Base-by-base conservation (phyloP, 768 basidiomycete species). In the Russula foetens region DNA sequence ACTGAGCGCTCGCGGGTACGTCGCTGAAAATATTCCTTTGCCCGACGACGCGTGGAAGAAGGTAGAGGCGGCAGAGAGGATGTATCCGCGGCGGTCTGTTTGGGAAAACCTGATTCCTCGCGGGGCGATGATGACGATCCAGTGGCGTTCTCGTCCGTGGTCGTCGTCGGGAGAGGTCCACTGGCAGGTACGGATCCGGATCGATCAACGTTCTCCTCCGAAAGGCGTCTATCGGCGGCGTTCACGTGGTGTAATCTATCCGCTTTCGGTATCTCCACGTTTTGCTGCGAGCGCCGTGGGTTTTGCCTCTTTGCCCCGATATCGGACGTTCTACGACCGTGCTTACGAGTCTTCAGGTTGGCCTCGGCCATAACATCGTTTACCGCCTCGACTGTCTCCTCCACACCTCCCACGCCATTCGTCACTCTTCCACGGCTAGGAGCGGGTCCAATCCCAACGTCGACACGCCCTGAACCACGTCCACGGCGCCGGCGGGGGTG, bases 1-100 rank as follows among this genome's bases (percentile, higher is more conserved):
- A 53, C 56, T 4, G 63, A 64, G 8, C 63, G 63, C 35, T 64
- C 63, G 21, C 63, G 54, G 9, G 61, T 58, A 24, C 63, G 63
- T 51, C 61, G 53, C 43, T 63, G 55, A 29, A 64, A 58, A 51
- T 64, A 64, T 48, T 63, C 63, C 47, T 64, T 64, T 21, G 60
- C 52, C 11, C 56, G 56, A 17, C 55, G 61, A 24, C 63, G 63
- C 1, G 56, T 57, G 7, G 61, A 63, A 28, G 62, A 56, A 33
- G 61, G 60, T n/a, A 58, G 41, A 2, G 60, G 51, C 12, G 33
- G 61, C 26, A 55, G 33, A 7, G 19, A 52, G n/a, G 63, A 63
- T 23, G 39, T 21, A 12, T 60, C 35, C 26, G 46, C 47, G 7
- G 29, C 17, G n/a, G 12, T 33, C 3, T 23, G 28, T 21, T 31